Conservation (phyloP, 257 asterid genomes). For the Ligustrum vulgare region DNA sequence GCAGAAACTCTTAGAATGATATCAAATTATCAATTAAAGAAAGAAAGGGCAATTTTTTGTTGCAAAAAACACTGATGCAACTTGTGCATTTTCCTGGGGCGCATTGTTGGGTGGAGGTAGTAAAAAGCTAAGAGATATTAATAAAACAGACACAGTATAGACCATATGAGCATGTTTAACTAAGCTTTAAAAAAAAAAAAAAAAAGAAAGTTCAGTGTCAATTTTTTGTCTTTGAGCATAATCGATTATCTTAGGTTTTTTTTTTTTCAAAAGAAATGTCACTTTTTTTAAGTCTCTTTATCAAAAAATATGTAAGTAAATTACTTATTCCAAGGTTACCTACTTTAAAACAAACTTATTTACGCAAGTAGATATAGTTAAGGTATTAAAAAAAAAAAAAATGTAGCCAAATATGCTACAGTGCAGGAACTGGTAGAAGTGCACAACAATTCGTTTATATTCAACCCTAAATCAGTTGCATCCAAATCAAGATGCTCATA, state of each 20-base stretch:
- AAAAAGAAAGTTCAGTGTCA: background rate
- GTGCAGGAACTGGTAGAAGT: background rate
- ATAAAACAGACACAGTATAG: too few species aligned
- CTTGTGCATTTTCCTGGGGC: background rate
- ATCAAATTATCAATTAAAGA: background rate
- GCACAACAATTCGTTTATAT: background rate
- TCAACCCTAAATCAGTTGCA: background rate
- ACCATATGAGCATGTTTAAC: too few species aligned
- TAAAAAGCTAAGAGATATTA: too few species aligned
- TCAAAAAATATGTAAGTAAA: background rate
- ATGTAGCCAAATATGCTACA: background rate
- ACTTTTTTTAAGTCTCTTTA: background rate
- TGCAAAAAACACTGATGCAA: background rate
- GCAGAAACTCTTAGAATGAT: background rate
- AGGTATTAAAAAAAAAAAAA: background rate
- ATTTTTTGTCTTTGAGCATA: background rate
- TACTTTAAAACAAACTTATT: background rate
- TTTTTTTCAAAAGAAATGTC: background rate
- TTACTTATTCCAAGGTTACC: background rate
- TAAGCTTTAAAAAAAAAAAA: too few species aligned
- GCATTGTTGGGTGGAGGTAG: too few species aligned
- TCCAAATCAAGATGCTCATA: background rate
- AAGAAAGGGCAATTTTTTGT: background rate
- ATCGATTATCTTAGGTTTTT: background rate
- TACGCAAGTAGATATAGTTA: background rate